Evolutionary conservation across 495 filamentous ascomycete species (phyloP).

Genomic region (Podospora tetraspora): DNA sequence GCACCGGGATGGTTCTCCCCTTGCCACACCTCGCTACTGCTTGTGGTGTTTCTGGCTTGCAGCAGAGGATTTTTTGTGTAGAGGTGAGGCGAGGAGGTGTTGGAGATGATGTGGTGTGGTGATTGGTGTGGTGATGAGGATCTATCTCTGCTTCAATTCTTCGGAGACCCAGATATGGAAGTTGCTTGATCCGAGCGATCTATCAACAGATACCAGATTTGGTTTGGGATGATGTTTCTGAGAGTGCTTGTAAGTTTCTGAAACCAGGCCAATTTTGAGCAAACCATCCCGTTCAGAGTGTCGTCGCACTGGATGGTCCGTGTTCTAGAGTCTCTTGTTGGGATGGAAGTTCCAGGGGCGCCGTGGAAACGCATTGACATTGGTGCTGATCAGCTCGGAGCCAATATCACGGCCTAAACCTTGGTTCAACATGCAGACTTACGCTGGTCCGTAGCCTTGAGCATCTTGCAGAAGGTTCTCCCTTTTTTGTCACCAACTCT

Average conservation of each 20-base stretch:
- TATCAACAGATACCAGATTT: not conserved
- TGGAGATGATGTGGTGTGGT: not conserved
- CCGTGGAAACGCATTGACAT: constrained; percentile 24
- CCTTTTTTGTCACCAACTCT: not conserved
- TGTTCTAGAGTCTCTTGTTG: not conserved
- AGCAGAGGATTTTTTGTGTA: not conserved
- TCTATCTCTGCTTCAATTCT: not conserved
- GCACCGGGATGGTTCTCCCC: not conserved
- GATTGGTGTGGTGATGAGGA: not conserved
- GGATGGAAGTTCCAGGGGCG: not conserved
- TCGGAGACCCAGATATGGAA: not conserved
- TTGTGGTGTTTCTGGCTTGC: not conserved
- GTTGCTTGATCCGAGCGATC: not conserved
- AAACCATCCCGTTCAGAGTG: not conserved
- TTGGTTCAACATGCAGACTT: not conserved
- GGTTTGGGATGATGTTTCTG: not conserved
- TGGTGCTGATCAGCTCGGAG: not conserved
- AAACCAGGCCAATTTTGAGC: not conserved
- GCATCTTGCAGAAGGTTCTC: not conserved
- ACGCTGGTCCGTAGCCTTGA: not conserved
- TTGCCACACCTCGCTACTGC: not conserved
- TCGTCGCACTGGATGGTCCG: not conserved
- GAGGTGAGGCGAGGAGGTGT: not conserved
- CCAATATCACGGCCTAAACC: not conserved
- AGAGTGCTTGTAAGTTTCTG: not conserved